Conservation (phyloP, 73 alveolate genomes). For the Tetrahymena malaccensis region DNA sequence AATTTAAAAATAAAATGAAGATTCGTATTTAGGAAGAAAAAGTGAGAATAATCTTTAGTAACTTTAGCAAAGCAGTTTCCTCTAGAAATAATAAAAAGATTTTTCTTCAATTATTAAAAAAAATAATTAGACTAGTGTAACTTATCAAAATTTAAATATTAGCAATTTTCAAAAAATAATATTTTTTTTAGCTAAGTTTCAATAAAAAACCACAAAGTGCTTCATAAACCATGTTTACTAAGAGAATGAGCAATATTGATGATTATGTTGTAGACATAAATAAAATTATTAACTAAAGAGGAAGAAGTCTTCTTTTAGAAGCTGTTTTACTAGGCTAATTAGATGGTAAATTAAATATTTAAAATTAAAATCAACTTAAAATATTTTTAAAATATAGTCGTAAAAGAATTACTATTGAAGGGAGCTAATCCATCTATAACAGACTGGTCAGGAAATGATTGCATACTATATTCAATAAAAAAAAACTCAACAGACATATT, state of each 20-base stretch:
- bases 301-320: background rate
- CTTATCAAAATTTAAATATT: background rate
- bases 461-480: background rate
- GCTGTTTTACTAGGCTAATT: background rate
- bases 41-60: background rate
- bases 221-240: background rate
- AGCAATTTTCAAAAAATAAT: background rate
- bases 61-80: background rate
- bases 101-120: background rate
- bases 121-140: background rate
- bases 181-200: background rate
- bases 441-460: background rate
- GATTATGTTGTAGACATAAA: background rate
- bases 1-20: background rate
- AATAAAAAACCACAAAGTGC: background rate
- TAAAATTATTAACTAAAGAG: background rate
- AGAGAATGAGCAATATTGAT: background rate
- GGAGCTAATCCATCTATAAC: background rate
- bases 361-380: background rate
- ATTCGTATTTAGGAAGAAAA: background rate
- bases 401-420: background rate
- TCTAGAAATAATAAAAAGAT: background rate
- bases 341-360: background rate
- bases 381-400: background rate
- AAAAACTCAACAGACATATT: background rate